phyloP scores from a whole-genome alignment of 495 filamentous ascomycete genomes.

The Annulohypoxylon moriforme region DNA sequence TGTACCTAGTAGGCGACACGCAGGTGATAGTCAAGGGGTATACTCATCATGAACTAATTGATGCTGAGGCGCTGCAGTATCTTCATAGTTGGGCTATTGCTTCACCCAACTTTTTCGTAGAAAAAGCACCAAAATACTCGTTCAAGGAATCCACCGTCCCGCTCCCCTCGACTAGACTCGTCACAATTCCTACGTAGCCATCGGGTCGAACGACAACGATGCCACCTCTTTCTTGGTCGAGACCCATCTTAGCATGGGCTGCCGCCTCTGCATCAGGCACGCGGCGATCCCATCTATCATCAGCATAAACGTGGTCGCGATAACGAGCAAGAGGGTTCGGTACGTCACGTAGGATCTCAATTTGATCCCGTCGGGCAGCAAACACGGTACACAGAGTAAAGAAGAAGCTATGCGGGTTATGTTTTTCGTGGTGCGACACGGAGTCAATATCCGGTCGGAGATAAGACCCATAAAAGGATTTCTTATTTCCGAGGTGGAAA shows the following conservation, averaged over 20 bases:
- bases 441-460: slow-evolving; percentile 66
- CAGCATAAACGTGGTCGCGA: slow-evolving; percentile 85
- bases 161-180: slow-evolving; percentile 75
- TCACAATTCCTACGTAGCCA: slow-evolving; percentile 83
- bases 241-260: slow-evolving; percentile 88
- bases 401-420: slow-evolving; percentile 85
- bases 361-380: slow-evolving; percentile 67
- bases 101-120: slow-evolving; percentile 57
- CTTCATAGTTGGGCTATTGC: slow-evolving; percentile 49
- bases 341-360: slow-evolving; percentile 73
- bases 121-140: slow-evolving; percentile 80
- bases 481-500: slow-evolving; percentile 68
- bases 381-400: slow-evolving; percentile 82
- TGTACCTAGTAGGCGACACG: background rate
- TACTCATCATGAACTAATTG: background rate
- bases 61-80: background rate
- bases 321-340: slow-evolving; percentile 78
- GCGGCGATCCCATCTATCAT: slow-evolving; percentile 79
- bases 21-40: background rate
- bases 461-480: slow-evolving; percentile 76
- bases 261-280: slow-evolving; percentile 75
- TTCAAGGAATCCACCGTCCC: slow-evolving; percentile 86
- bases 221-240: slow-evolving; percentile 77
- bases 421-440: slow-evolving; percentile 81
- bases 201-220: slow-evolving; percentile 87